These are phyloP conservation scores for Hygrophila difformis DNA, from an alignment of 257 asterid genomes.

Conservation along the genomic window DNA sequence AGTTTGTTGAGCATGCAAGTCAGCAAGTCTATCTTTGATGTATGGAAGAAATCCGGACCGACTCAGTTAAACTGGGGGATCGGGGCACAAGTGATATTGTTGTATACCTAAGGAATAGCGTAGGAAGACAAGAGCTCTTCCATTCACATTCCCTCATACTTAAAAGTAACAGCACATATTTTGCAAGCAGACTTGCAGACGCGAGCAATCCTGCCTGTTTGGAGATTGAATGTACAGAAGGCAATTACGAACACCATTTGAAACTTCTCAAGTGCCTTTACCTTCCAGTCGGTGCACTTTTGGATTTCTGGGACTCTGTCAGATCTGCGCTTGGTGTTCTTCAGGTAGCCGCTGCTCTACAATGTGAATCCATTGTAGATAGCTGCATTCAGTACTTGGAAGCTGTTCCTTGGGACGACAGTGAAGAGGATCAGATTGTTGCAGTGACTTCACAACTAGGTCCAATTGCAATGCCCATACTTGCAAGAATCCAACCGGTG, in stretches of 20 bases:
- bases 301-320: slow-evolving; percentile 40
- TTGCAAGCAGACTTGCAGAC: slow-evolving; percentile 35
- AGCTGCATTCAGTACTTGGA: slow-evolving; percentile 45
- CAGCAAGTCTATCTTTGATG: slow-evolving; percentile 16
- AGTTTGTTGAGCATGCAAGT: slow-evolving; percentile 24
- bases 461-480: slow-evolving; percentile 38
- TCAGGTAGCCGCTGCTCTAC: slow-evolving; percentile 30
- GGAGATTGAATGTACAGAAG: slow-evolving; percentile 35
- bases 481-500: slow-evolving; percentile 37
- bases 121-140: slow-evolving; percentile 30
- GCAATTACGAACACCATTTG: slow-evolving; percentile 29
- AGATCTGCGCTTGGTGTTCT: slow-evolving; percentile 38
- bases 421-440: slow-evolving; percentile 37
- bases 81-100: slow-evolving; percentile 24
- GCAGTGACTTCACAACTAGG: slow-evolving; percentile 29
- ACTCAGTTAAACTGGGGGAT: slow-evolving; percentile 35
- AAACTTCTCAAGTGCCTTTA: slow-evolving; percentile 40
- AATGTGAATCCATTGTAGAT: slow-evolving; percentile 28
- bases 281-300: slow-evolving; percentile 29
- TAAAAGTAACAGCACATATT: slow-evolving; percentile 34
- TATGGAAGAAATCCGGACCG: slow-evolving; percentile 27
- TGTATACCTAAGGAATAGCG: slow-evolving; percentile 28
- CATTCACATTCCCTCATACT: slow-evolving; percentile 39
- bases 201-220: slow-evolving; percentile 19
- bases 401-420: slow-evolving; percentile 61